Base-by-base conservation (phyloP, 2,329 filamentous ascomycete species). In the Cephalotrichum gorgonifer region DNA sequence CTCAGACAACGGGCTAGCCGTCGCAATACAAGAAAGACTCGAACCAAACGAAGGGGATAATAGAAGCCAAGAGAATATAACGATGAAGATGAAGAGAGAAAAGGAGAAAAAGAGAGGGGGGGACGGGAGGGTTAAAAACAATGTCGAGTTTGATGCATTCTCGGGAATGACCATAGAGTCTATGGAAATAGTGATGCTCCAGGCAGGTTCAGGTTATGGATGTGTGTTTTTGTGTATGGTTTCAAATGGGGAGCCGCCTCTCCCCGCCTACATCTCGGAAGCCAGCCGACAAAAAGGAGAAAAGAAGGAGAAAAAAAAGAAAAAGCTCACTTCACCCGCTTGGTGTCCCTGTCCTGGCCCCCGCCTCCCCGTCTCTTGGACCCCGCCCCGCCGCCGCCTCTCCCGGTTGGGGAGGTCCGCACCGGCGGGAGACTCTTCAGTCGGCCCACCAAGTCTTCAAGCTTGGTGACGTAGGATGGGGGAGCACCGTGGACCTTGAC, bases 401-500 rank as follows among this genome's bases (percentile, higher is more conserved):
- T 14, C 14, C 43, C 22, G 31, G 54, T 53, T 33, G 54, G 58
- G 6, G 59, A 57, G 7, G 57, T 53, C 51, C 47, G 14, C 38
- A 39, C 45, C 44, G 27, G 30, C 26, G 23, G 46, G 3, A 48
- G 41, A 43, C 49, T 51, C 50, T 59, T 59, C 44, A 70, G 46
- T 20, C 63, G 58, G 22, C 50, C 45, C 2, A 69, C 47, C 45
- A 68, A 52, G 8, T 58, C 54, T 33, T 60, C 57, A 17, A 68
- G 65, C 47, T 60, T 64, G 14, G 59, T 58, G 14, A 68, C 58
- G 49, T 69, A 70, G 6, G 63, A 54, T 2, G 59, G 51, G 4
- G 64, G 62, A 1, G 63, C 66, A 6, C 63, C 64, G 39, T 63
- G 56, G 9, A 57, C 51, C 22, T 60, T 62, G 26, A 70, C 57